Evolutionary conservation across 108 stramenopile genomes (phyloP).

Genomic region (Nannochloropsis salina): DNA sequence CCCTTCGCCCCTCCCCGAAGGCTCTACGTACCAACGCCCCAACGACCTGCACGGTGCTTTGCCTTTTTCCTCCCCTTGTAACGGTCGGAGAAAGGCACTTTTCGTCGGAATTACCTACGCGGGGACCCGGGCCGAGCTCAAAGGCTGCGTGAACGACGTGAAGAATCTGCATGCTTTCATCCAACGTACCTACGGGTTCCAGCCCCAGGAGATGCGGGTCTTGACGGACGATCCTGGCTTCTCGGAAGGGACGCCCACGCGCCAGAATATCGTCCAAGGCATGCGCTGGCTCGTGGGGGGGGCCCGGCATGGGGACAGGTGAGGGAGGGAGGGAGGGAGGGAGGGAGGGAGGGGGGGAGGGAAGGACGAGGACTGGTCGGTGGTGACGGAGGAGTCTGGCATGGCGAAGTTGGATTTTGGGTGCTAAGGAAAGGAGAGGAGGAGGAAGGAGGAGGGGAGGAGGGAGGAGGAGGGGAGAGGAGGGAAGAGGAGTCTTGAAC

Average conservation of each 20-base stretch:
- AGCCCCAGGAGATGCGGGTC: not conserved
- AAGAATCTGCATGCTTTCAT: not conserved
- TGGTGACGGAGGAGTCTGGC: no score
- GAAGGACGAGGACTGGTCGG: not conserved
- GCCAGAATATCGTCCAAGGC: not conserved
- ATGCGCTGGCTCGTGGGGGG: not conserved
- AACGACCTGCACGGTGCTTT: not conserved
- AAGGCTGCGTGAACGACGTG: slow-evolving; percentile 12
- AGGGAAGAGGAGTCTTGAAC: no score
- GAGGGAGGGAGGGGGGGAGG: not conserved
- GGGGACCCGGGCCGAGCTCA: not conserved
- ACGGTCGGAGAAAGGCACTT: not conserved
- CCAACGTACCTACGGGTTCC: not conserved
- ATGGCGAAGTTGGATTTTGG: no score
- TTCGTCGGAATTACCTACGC: not conserved
- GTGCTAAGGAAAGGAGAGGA: no score
- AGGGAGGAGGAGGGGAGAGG: no score
- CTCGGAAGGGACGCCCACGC: not conserved
- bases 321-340: not conserved
- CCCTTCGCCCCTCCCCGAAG: not conserved
- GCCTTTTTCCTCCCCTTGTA: not conserved
- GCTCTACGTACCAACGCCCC: not conserved
- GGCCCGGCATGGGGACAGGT: not conserved
- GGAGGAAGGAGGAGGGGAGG: no score
- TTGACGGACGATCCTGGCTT: slow-evolving; percentile 9